Base-by-base conservation (phyloP, 768 basidiomycete species). In the Mycena capillaripes region DNA sequence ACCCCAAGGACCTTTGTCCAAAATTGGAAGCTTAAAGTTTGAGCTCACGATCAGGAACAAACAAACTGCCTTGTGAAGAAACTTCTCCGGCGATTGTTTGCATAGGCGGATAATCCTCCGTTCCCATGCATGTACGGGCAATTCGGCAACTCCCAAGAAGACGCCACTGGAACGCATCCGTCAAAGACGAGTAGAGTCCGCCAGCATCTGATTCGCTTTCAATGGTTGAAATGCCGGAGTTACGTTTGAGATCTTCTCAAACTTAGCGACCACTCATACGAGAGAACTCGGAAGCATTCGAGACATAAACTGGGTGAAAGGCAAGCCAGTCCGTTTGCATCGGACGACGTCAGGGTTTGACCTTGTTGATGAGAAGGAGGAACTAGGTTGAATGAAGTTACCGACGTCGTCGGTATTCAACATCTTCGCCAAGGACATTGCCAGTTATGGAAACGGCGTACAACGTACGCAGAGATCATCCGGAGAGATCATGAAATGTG, bases 71-170 rank as follows among this genome's bases (percentile, higher is more conserved):
- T 60, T 1, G 30, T 55, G 25, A 29, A 12, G 38, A 34, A 60
- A 29, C 21, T 48, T 19, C 46, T 56, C 69, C 57, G 69, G 69
- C 21, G 12, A 48, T 50, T 65, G 25, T 64, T 19, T 52, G 36
- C 44, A 52, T 65, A 50, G 29, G 42, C 68, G 68, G 59, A 44
- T 56, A 55, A 30, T 23, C 57, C 70, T 17, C 56, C 62, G 63
- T 25, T 34, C 66, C 23, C 32, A 59, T 61, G 30, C 8, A n/a
- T 25, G 16, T 11, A 23, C 3, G 21, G 5, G 32, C 5, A 25
- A 11, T 17, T 56, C 69, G 53, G 69, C 19, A 63, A 70, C n/a
- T 57, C 44, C 69, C 69, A 64, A 25, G 29, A 46, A 34, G 44
- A 56, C 55, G 21, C 27, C 9, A 11, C 46, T 17, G 21, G 19